These are phyloP conservation scores for Cephaloascus fragrans DNA, from an alignment of 805 yeast species.

Conservation along the genomic window DNA sequence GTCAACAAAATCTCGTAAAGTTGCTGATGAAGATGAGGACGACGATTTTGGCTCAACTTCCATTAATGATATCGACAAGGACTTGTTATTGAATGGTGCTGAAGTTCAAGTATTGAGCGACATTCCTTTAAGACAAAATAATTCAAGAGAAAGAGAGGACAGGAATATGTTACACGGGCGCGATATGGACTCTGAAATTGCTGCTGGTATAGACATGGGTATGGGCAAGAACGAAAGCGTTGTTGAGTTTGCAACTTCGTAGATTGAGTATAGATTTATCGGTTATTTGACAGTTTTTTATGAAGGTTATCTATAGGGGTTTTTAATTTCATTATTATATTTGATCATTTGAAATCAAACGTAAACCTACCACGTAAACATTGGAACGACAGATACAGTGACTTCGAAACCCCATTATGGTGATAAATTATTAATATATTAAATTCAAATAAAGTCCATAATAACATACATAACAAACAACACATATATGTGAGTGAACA, in stretches of 20 bases:
- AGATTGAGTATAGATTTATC: too few relatives aligned
- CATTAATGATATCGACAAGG: conserved; percentile 34
- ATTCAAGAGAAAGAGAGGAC: conserved; percentile 10
- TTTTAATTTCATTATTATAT: too few relatives aligned
- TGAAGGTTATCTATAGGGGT: too few relatives aligned
- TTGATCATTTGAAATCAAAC: too few relatives aligned
- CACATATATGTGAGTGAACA: too few relatives aligned
- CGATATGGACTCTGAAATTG: conserved; percentile 6
- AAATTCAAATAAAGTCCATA: too few relatives aligned
- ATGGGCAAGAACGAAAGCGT: conserved; percentile 13
- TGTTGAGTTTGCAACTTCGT: conserved; percentile 33
- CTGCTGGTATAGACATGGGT: conserved; percentile 4
- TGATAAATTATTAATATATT: too few relatives aligned
- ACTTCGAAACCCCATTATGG: too few relatives aligned
- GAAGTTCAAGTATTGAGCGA: conserved; percentile 33
- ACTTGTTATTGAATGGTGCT: conserved; percentile 32
- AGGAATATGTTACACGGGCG: conserved; percentile 17
- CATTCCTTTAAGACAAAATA: conserved; percentile 11
- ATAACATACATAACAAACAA: too few relatives aligned
- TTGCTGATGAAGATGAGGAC: conserved; percentile 37
- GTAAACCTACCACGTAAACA: too few relatives aligned
- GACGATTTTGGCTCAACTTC: conserved; percentile 32
- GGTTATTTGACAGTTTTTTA: too few relatives aligned
- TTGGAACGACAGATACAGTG: too few relatives aligned
- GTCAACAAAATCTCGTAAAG: conserved; percentile 4